Evolutionary conservation across 768 basidiomycete species (phyloP), one percentile per base, ranked within the genome.

Genomic region (Rossbeevera mucosa): DNA sequence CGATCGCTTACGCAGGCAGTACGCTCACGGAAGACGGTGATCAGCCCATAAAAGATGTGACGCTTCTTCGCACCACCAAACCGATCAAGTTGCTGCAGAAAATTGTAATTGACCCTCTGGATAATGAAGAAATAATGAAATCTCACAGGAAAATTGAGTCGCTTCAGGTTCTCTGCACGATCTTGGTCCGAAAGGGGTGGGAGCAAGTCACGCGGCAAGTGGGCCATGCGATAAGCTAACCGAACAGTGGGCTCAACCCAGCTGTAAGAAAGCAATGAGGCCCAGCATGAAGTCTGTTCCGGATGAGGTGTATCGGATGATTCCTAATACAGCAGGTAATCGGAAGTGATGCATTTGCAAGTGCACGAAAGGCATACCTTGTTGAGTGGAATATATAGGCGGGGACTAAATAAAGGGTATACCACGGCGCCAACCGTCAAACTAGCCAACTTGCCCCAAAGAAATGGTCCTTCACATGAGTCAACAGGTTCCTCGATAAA

Each of bases 1-100:
- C 5, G 13, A 16, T 16, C 9, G 16, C 21, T 33, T 9, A 12
- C 2, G 13, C 3, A 4, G 2, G 16, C 8, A 33, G 11, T 4
- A 47, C 3, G 48, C 50, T 47, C 12, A 50, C 50, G 44, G 30
- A 50, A 47, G 44, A 50, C 29, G 16, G n/a, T 47, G n/a, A 50
- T 50, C 18, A 47, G 16, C 16, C 44, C 49, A 25, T 31, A 47
- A 33, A 50, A 31, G 12, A 50, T 48, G 14, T 47, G 49, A 13
- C 44, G 44, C 44, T 48, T 50, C 22, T 48, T 47, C 9, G 44
- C 49, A 16, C 49, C 49, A 16, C 24, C 20, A 9, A 50, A 50
- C 29, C 12, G 29, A 47, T 50, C 50, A 25, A 50, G 24, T n/a
- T 33, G 50, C 50, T 50, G 33, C 2, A 36, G 18, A 45, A 1